Evolutionary conservation across 2,329 filamentous ascomycete genomes (phyloP), one percentile per base, ranked within the genome.

Genomic region (Lasiodiplodia gonubiensis): DNA sequence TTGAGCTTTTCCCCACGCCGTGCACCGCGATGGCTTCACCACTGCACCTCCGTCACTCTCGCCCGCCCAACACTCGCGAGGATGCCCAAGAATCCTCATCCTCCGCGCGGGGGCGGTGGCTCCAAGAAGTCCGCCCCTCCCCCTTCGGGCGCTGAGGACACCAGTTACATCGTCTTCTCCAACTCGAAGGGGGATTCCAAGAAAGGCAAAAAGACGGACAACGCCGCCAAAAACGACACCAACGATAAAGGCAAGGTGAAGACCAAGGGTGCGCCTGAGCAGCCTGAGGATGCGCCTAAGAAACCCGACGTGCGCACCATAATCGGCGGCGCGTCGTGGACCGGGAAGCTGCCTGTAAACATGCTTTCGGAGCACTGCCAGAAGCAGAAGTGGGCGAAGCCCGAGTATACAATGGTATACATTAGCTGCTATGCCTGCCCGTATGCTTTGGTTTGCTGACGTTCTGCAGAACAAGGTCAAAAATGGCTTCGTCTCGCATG

Each of bases 321-420:
- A 71, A 97, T 99, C 75, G 95, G 93, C 51, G 95, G 95, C 59
- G 89, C 93, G 68, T 97, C 93, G 72, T 99, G 95, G 95, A 99
- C 95, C 0, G 95, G 95, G 49, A 99, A 99, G 78, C 83, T 99
- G 37, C 95, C 95, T 1, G 92, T 97, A 70, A 97, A 97, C 76
- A 86, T 98, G 74, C 87, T 98, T 70, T 92, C 92, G 42, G 95
- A 98, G 83, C 92, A 97, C 80, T 97, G 94, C 74, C 93, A 97
- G 81, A 96, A 94, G 79, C 92, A 97, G 78, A 93, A 92, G 77
- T 99, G 95, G 95, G 92, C 93, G 71, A 94, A 90, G 77, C 94
- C 94, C 2, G 94, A 97, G 70, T 99, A 97, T 79, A 91, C 90
- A 70, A 92, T 93, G 82, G 88, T 90, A 81, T 77, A 80, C 67